Percentiles rank a stretch among this genome's conserved stretches.
phyloP scores from a whole-genome alignment of 2,329 filamentous ascomycete genomes.

The Trichoderma semiorbis region DNA sequence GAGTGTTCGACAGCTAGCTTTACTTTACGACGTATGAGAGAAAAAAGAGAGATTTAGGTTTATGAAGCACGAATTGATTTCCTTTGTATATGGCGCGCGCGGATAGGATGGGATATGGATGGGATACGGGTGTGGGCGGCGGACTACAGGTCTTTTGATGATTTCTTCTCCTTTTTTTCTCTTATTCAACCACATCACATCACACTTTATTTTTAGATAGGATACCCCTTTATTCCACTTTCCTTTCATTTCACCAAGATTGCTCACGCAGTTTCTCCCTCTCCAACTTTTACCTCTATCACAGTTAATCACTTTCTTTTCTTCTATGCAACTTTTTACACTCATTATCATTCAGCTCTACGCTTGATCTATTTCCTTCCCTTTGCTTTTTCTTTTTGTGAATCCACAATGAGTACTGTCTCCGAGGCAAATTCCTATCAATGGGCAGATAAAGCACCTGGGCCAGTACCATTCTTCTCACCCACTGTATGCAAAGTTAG shows the following conservation, averaged over 20 bases:
- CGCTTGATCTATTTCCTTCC: background rate
- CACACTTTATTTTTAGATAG: constrained; percentile 31
- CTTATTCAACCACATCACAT: background rate
- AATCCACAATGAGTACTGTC: background rate
- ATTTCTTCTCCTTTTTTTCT: constrained; percentile 24
- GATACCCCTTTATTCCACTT: constrained; percentile 36
- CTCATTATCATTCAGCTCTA: background rate
- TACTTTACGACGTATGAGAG: constrained; percentile 4
- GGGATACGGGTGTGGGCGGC: background rate
- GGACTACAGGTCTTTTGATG: constrained; percentile 22
- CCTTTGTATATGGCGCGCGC: constrained; percentile 24
- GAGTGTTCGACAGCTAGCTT: background rate
- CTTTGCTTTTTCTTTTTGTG: background rate
- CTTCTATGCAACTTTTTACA: background rate
- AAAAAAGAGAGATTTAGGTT: background rate
- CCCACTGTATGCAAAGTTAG: constrained; percentile 43
- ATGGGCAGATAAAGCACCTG: constrained; percentile 38
- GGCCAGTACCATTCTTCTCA: constrained; percentile 53
- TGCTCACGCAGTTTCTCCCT: constrained; percentile 11
- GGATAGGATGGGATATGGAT: background rate
- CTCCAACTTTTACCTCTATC: background rate
- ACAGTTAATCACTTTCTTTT: background rate
- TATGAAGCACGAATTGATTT: constrained; percentile 24
- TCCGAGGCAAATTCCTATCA: constrained; percentile 22
- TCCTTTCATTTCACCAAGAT: background rate